A percentile compares a stretch with the other conserved stretches of the same genome.
These are phyloP conservation scores for Cladosporium sp. DNA, from an alignment of 2,329 filamentous ascomycete species.

Conservation along the genomic window DNA sequence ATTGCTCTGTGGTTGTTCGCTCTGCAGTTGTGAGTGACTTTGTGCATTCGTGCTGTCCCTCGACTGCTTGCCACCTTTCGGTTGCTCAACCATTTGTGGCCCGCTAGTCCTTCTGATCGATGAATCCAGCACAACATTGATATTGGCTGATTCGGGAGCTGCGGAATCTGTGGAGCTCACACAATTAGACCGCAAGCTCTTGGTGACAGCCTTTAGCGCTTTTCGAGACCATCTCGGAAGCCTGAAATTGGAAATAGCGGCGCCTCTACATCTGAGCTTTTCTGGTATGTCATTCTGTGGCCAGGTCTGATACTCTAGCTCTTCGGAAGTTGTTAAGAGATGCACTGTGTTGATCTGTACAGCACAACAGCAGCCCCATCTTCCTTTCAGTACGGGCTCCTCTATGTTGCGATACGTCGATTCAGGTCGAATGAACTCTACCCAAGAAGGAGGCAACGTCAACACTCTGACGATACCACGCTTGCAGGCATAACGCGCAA, in stretches of 20 bases:
- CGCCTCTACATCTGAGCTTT: neutral
- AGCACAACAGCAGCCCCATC: neutral
- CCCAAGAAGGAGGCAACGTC: neutral
- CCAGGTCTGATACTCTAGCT: slow-evolving; percentile 1
- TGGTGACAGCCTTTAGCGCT: neutral
- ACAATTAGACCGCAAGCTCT: neutral
- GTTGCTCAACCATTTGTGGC: neutral
- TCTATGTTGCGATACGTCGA: slow-evolving; percentile 1
- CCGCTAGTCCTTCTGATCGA: neutral
- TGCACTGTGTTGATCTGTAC: neutral
- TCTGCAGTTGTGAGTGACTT: neutral
- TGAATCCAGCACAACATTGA: neutral
- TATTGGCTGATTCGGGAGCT: neutral
- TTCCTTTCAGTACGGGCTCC: slow-evolving; percentile 3
- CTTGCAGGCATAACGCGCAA: slow-evolving; percentile 1
- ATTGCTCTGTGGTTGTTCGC: neutral
- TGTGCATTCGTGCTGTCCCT: neutral
- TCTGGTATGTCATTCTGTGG: slow-evolving; percentile 1
- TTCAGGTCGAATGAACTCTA: neutral
- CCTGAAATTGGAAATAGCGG: neutral
- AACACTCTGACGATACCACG: slow-evolving; percentile 6
- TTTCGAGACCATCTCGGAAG: neutral
- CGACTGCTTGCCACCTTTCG: neutral
- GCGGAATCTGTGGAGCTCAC: neutral
- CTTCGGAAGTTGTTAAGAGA: neutral